phyloP scores from a whole-genome alignment of 2,329 filamentous ascomycete species.

The Microcera coccophila region DNA sequence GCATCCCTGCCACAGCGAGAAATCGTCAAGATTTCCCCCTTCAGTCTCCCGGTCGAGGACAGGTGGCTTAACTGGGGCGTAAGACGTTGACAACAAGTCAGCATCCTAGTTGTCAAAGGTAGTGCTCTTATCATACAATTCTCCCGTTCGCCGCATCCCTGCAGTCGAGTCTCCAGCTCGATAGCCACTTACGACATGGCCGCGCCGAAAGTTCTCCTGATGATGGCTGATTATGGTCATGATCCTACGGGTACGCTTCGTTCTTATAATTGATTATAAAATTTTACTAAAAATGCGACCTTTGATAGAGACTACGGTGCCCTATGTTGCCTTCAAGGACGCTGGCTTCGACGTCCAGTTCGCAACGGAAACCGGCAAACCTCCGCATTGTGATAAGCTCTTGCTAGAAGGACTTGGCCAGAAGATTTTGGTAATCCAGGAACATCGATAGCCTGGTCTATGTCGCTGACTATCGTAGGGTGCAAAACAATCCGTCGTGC shows the following conservation, averaged over 20 bases:
- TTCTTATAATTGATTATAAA: neutral
- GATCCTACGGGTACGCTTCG: constrained; percentile 46
- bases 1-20: no score
- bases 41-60: no score
- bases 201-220: constrained; percentile 38
- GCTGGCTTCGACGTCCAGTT: constrained; percentile 47
- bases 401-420: constrained; percentile 49
- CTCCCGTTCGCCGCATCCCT: no score
- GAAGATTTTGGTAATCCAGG: constrained; percentile 42
- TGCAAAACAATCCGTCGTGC: constrained; percentile 39
- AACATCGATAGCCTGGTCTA: neutral
- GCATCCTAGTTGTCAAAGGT: no score
- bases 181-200: no score
- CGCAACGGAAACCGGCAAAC: constrained; percentile 47
- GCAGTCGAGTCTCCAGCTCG: no score
- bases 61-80: no score
- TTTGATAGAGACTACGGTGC: constrained; percentile 46
- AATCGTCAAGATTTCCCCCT: no score
- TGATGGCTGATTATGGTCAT: constrained; percentile 54
- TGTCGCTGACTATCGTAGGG: constrained; percentile 31
- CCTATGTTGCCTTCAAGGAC: constrained; percentile 45
- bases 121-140: no score
- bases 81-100: no score
- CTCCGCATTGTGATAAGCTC: constrained; percentile 46
- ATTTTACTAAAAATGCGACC: neutral